Conservation (phyloP, 2,329 filamentous ascomycete species). For the Colletotrichum spinosum region DNA sequence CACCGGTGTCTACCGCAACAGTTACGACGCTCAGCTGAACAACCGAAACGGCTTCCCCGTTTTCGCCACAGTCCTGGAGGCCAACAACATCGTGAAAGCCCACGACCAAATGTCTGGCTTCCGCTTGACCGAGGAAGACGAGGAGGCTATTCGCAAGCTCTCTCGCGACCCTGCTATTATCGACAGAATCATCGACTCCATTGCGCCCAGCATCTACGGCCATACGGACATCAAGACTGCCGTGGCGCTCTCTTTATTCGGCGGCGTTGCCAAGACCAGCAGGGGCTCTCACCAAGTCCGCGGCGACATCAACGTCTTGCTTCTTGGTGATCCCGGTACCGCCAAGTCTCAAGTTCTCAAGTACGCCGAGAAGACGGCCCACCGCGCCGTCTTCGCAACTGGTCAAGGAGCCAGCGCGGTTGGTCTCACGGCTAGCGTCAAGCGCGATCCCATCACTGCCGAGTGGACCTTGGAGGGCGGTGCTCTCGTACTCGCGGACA, state of each 20-base stretch:
- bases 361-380: constrained; percentile 97
- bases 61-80: constrained; percentile 96
- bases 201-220: constrained; percentile 97
- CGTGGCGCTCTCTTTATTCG: constrained; percentile 92
- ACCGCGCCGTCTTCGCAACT: constrained; percentile 96
- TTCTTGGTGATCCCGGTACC: constrained; percentile 96
- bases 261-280: constrained; percentile 92
- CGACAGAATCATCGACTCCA: constrained; percentile 91
- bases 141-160: constrained; percentile 88
- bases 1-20: constrained; percentile 97
- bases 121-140: constrained; percentile 93
- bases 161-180: constrained; percentile 90
- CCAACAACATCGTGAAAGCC: constrained; percentile 96
- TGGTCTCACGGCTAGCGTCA: constrained; percentile 95
- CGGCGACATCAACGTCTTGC: constrained; percentile 97
- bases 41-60: constrained; percentile 99
- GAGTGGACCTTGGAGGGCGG: constrained; percentile 99
- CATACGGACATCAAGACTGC: constrained; percentile 98
- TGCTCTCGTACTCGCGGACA: constrained; percentile 92
- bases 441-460: constrained; percentile 92
- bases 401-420: constrained; percentile 97
- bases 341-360: constrained; percentile 98
- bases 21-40: constrained; percentile 96
- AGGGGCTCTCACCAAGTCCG: constrained; percentile 90
- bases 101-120: constrained; percentile 98